Base-by-base conservation (phyloP, 805 yeast genomes). In the Starmerella vaccinii region DNA sequence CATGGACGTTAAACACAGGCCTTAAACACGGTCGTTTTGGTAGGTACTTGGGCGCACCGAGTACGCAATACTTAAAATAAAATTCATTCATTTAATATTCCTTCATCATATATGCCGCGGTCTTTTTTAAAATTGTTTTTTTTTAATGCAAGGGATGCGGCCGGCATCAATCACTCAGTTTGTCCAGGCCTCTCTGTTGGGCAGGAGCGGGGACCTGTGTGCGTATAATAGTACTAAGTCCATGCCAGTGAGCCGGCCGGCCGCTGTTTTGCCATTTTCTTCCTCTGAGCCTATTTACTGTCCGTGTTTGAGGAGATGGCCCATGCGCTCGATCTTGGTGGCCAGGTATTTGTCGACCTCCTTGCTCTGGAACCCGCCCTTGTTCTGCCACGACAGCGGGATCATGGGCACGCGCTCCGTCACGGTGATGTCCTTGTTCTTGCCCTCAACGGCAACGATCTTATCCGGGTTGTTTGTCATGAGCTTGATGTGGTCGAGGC, bases 401-500 rank as follows among this genome's bases (percentile, higher is more conserved):
- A 92, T 77, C 99, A 92, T 92, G 33, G 99, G 95, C 2, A 90
- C 88, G 57, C 98, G 77, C 65, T 90, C 92, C 23, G 76, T 74
- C 40, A 94, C 97, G 54, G 74, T 75, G 27, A 92, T 79, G 47
- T 77, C 71, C 37, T 82, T 74, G 60, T 86, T 75, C 61, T 78
- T 80, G 37, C 97, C 95, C 68, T 89, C 97, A 4, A 92, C 96
- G 1, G 97, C 97, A 21, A 81, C 77, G 38, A 92, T 86, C 68
- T 92, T 92, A 64, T 92, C 97, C 1, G 98, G 98, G 63, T 92
- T 92, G 63, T 92, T 92, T 1, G 99, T 92, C 63, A 92, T 71
- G 37, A 92, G 71, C 59, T 83, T 78, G 55, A 92, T 81, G 49
- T 82, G 75, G 21, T 67, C 65, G 54, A 86, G 75, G 10, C 88